Evolutionary conservation across 2,329 filamentous ascomycete species (phyloP), one percentile per base, ranked within the genome.

Genomic region (Xylariales sp.): DNA sequence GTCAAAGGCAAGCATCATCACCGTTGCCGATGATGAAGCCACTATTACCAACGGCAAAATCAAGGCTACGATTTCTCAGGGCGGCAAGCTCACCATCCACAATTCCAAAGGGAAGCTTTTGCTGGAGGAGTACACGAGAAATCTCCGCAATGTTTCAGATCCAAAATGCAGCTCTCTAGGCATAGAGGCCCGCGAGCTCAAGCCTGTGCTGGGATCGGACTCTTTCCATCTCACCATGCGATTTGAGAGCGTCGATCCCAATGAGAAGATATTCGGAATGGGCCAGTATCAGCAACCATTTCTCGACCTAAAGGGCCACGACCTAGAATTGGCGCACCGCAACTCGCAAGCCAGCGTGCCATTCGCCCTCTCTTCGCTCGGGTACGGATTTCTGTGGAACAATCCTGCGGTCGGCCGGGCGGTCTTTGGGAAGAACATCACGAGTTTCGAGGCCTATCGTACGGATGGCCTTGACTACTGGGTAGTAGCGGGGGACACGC

Each of bases 261-360:
- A 72, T 14, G 80, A 84, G 53, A 76, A 72, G 50, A 73, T 84
- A n/a, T 84, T 70, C 48, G 80, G 80, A 15, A 83, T 83, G 78
- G 80, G 80, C 0, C 80, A 84, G 55, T 83, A 84, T 42, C 80
- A 84, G 49, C 78, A 84, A 46, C 73, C 76, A 0, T 69, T 65
- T 36, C 61, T 84, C n/a, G 68, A 83, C 50, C 63, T 83, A 33
- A 83, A 83, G 47, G 80, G 80, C 0, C 52, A 64, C 0, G 78
- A 83, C 40, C 55, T 83, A 2, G 80, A 84, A 50, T 67, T 84
- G 3, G 78, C 80, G 0, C 80, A 84, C 25, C 70, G 79, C 2
- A 84, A 84, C 51, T 82, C 77, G 1, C 80, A 84, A 53, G 79
- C 79, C 4, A 79, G 70, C 34, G 70, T 84, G 0, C 80, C 80